Evolutionary conservation across 495 filamentous ascomycete species (phyloP).

Genomic region (Aspergillus saccharolyticus): DNA sequence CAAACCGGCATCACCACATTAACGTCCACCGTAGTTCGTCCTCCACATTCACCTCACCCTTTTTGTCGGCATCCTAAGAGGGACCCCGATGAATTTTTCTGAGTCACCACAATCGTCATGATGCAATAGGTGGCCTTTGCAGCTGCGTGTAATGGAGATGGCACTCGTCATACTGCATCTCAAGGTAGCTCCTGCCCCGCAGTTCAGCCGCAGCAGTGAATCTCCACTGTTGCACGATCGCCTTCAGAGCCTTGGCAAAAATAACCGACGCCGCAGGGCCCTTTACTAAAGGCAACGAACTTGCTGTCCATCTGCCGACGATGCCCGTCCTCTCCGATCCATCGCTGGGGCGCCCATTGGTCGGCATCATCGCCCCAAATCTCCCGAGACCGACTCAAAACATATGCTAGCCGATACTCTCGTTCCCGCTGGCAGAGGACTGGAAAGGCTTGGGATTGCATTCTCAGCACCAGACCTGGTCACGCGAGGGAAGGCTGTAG

Average conservation of each 20-base stretch:
- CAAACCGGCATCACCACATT: neutral
- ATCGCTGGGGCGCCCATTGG: slow-evolving; percentile 52
- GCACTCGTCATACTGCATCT: slow-evolving; percentile 19
- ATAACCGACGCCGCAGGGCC: slow-evolving; percentile 17
- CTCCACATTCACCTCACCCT: neutral
- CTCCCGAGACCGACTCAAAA: slow-evolving; percentile 47
- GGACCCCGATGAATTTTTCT: neutral
- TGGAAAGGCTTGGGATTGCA: slow-evolving; percentile 18
- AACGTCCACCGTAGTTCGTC: neutral
- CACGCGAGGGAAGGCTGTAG: slow-evolving; percentile 52
- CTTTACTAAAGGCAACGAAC: slow-evolving; percentile 19
- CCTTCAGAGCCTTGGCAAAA: slow-evolving; percentile 10
- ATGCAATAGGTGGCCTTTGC: neutral
- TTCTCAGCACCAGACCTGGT: slow-evolving; percentile 23
- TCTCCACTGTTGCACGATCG: slow-evolving; percentile 11
- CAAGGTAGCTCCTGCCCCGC: slow-evolving; percentile 12
- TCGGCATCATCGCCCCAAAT: slow-evolving; percentile 54
- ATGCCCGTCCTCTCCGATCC: slow-evolving; percentile 46
- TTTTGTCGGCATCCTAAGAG: neutral
- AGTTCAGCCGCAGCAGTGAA: slow-evolving; percentile 12
- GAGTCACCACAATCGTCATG: neutral
- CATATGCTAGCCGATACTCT: slow-evolving; percentile 53
- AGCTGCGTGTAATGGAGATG: slow-evolving; percentile 3
- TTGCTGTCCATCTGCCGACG: slow-evolving; percentile 30
- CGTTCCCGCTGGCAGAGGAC: slow-evolving; percentile 56